Base-by-base conservation (phyloP, 176 grass and related monocot species). In the Musa acuminata region DNA sequence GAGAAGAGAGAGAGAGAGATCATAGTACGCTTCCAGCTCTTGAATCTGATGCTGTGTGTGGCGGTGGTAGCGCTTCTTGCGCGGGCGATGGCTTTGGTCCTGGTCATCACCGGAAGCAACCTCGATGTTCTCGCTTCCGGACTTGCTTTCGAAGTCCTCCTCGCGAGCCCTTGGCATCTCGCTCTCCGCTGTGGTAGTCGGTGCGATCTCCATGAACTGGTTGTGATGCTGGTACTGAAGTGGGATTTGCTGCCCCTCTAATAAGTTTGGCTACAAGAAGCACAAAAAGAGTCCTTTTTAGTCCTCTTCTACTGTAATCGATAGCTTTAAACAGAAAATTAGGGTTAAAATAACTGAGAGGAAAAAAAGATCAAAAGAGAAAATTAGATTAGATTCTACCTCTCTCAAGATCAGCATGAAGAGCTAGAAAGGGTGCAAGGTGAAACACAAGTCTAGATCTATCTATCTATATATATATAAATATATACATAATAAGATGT, bases 11-110 rank as follows among this genome's bases (percentile, higher is more conserved):
- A n/a, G n/a, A n/a, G 63, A 62, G 67, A 51, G 48, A 29, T 66
- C 4, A 13, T 85, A 66, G 13, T 99, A 99, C 96, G 91, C 82
- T 80, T 99, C 96, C 96, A 99, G 75, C 82, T 99, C 96, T 75
- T 95, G 88, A 81, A 99, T 99, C 83, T 99, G 96, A 67, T 95
- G 83, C 76, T 99, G 96, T 53, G 96, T 99, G 81, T 99, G 96
- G 78, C 96, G 96, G 81, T 95, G 91, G 76, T 99, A 99, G 14
- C 88, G 96, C 77, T 95, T 99, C 86, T 99, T 99, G 69, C 71
- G 81, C 2, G 91, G 91, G 48, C 84, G 86, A 69, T 99, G 96
- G 85, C 77, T 91, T 17, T 88, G 91, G 71, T 99, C 96, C 81
- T 90, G 91, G 13, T 96, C 89, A 57, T 99, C 85, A 52, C 83